These are phyloP conservation scores for Carex parvula DNA, from an alignment of 176 grass and related monocot genomes.

Conservation along the genomic window DNA sequence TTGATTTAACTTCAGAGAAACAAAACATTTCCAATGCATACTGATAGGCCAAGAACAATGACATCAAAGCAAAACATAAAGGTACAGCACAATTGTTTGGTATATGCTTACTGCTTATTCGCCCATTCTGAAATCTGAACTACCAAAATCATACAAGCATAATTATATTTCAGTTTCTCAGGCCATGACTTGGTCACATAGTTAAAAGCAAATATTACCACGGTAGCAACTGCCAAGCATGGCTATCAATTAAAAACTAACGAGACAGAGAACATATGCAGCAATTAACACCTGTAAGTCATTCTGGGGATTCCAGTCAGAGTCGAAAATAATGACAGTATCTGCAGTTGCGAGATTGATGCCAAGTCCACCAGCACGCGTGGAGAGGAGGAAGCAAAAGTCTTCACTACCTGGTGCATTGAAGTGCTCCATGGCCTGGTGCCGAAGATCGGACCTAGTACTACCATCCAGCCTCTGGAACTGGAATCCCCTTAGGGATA, in stretches of 20 bases:
- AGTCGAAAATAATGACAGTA: slow-evolving; percentile 98
- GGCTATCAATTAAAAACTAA: background rate
- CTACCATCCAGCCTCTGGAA: slow-evolving; percentile 99
- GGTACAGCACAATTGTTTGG: background rate
- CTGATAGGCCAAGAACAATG: background rate
- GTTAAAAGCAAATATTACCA: background rate
- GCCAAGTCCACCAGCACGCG: slow-evolving; percentile 95
- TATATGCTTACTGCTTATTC: background rate
- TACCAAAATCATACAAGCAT: background rate
- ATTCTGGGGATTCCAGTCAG: slow-evolving; percentile 99
- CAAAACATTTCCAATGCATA: background rate
- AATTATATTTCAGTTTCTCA: background rate
- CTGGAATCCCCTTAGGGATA: slow-evolving; percentile 89
- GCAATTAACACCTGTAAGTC: slow-evolving; percentile 67
- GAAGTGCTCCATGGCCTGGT: slow-evolving; percentile 99
- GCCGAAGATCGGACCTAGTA: slow-evolving; percentile 92
- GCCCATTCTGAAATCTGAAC: background rate
- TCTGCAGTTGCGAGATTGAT: slow-evolving; percentile 99
- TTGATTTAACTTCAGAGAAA: background rate
- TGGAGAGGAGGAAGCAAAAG: slow-evolving; percentile 97
- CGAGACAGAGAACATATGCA: background rate
- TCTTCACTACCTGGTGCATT: slow-evolving; percentile 98
- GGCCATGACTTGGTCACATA: background rate
- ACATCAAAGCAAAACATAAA: background rate
- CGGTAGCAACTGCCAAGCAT: background rate